phyloP scores from a whole-genome alignment of 1,139 yeast species.

The Arxiozyma slooffiae region DNA sequence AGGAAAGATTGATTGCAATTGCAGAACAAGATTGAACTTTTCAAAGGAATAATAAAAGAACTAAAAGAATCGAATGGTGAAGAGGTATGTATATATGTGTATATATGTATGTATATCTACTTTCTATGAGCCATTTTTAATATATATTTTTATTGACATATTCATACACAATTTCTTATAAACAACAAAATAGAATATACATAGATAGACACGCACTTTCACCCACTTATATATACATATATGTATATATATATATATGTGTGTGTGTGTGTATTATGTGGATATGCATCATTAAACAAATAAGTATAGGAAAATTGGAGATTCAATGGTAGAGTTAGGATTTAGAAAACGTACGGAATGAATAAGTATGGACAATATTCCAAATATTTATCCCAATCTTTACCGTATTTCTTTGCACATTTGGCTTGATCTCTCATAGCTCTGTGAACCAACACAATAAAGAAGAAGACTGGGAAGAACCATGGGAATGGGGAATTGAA shows the following conservation, averaged over 20 bases:
- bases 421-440: slow-evolving; percentile 78
- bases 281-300: neutral
- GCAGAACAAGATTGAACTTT: slow-evolving; percentile 78
- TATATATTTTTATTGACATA: neutral
- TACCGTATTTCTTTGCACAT: slow-evolving; percentile 80
- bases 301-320: neutral
- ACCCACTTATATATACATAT: neutral
- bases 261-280: neutral
- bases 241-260: neutral
- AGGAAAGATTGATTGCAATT: slow-evolving; percentile 82
- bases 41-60: neutral
- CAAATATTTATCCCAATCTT: slow-evolving; percentile 82
- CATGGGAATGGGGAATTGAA: slow-evolving; percentile 82
- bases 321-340: neutral
- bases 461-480: slow-evolving; percentile 90
- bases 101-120: neutral
- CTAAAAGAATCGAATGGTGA: neutral
- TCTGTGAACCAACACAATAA: slow-evolving; percentile 78
- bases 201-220: neutral
- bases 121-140: neutral
- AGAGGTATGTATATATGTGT: neutral
- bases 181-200: neutral
- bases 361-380: slow-evolving; percentile 86
- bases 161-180: neutral
- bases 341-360: slow-evolving; percentile 72